These are phyloP conservation scores for Crassisporium funariophilum DNA, from an alignment of 768 basidiomycete species.

Conservation along the genomic window DNA sequence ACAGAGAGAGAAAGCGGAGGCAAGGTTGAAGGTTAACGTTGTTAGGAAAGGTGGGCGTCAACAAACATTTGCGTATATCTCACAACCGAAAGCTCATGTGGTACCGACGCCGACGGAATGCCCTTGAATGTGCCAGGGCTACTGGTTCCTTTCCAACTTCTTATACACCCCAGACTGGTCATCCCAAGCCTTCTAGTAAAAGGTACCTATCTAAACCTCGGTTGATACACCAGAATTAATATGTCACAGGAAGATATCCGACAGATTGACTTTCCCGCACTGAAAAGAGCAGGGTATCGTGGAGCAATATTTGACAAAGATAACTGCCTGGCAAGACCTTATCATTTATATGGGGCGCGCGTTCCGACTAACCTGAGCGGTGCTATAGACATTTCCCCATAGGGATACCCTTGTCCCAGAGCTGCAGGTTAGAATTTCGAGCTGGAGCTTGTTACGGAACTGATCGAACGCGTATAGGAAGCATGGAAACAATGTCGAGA, in stretches of 20 bases:
- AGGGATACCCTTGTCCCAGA: slow-evolving; percentile 77
- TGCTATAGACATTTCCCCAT: slow-evolving; percentile 74
- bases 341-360: background rate
- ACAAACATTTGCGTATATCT: no score
- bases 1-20: no score
- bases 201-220: slow-evolving; percentile 45
- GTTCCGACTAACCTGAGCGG: background rate
- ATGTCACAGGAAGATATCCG: slow-evolving; percentile 75
- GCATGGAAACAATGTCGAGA: slow-evolving; percentile 75
- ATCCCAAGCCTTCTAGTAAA: slow-evolving; percentile 66
- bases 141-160: slow-evolving; percentile 68
- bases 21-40: no score
- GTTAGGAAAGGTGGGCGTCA: no score
- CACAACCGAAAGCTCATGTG: no score
- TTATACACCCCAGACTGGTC: slow-evolving; percentile 66
- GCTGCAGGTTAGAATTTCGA: slow-evolving; percentile 57
- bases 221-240: background rate
- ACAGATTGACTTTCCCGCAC: slow-evolving; percentile 73
- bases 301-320: slow-evolving; percentile 98
- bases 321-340: slow-evolving; percentile 79
- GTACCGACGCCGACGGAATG: no score
- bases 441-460: background rate
- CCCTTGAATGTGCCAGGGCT: slow-evolving; percentile 75
- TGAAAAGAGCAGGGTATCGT: slow-evolving; percentile 76
- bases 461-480: slow-evolving; percentile 41